Evolutionary conservation across 306 rosid species (phyloP), one percentile per base, ranked within the genome.

Genomic region (Nissolia schottii): DNA sequence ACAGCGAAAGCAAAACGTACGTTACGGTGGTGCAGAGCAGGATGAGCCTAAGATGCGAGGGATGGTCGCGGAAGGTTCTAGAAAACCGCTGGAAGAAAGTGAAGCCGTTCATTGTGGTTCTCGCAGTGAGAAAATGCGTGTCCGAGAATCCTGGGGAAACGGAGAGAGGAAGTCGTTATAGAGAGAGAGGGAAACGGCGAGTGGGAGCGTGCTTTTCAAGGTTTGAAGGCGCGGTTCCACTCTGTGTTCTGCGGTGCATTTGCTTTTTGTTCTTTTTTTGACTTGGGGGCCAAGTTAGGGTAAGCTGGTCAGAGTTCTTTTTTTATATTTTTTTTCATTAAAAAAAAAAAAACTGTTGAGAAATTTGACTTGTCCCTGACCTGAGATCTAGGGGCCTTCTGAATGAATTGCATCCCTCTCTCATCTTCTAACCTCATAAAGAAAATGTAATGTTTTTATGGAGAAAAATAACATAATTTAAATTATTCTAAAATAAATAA

Each of bases 21-120:
- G 97, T 79, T 46, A 89, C 80, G 67, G 96, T 75, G 73, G 96
- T 73, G 87, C 89, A 75, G 67, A 94, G 77, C 10, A 91, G 76
- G 0, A 91, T 85, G 22, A 91, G 43, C 77, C 85, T 86, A 3
- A 89, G 51, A 38, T 81, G 79, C n/a, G 84, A 82, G 20, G 83
- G 85, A 19, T 85, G 37, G 22, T 84, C 88, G 48, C 45, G 86
- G 77, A 86, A 81, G 34, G 87, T 49, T 68, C 45, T 75, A 46
- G 92, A 87, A 70, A 89, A 59, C 71, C 85, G 88, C 12, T 63
- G 23, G 53, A 59, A 82, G 73, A 86, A 20, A 27, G 74, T 9
- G 58, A 58, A 57, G 12, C 62, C 81, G 2, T 78, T 59, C 99
- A 94, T 90, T 2, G 3, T 12, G 58, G 16, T 43, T 60, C 4